These are phyloP conservation scores for Trichothecium sympodiale DNA, from an alignment of 2,329 filamentous ascomycete genomes.

Conservation along the genomic window DNA sequence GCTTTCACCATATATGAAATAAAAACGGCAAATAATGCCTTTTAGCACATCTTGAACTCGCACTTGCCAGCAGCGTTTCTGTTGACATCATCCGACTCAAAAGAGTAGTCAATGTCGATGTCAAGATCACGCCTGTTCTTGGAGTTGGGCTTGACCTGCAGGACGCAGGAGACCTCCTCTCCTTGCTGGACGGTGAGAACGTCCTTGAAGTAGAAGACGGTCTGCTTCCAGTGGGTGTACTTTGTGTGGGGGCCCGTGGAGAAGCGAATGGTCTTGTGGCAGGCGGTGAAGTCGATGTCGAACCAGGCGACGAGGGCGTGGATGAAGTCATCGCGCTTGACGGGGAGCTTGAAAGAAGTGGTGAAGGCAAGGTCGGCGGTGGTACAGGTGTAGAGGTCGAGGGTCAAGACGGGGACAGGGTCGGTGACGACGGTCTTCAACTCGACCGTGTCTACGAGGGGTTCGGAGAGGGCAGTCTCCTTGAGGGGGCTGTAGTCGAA, in stretches of 20 bases:
- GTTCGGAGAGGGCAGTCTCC: constrained; percentile 84
- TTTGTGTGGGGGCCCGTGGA: constrained; percentile 96
- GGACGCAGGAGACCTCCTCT: constrained; percentile 62
- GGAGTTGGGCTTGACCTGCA: constrained; percentile 79
- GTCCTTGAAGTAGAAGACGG: constrained; percentile 93
- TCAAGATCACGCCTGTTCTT: constrained; percentile 94
- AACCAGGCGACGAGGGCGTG: constrained; percentile 98
- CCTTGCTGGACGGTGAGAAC: constrained; percentile 84
- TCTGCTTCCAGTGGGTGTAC: constrained; percentile 99
- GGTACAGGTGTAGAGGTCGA: constrained; percentile 89
- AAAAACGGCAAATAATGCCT: too few relatives aligned
- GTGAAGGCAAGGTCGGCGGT: constrained; percentile 75
- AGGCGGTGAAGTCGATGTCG: constrained; percentile 95
- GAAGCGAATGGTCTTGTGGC: constrained; percentile 96
- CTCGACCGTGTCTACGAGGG: constrained; percentile 94
- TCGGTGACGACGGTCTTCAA: constrained; percentile 95
- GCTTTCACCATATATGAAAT: too few relatives aligned
- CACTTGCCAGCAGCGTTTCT: constrained; percentile 59
- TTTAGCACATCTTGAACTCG: constrained; percentile 69
- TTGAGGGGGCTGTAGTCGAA: constrained; percentile 96
- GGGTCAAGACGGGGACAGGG: constrained; percentile 69
- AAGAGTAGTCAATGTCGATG: constrained; percentile 73
- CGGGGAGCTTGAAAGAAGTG: constrained; percentile 62
- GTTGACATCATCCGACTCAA: constrained; percentile 64
- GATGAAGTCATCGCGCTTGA: constrained; percentile 84